Percentiles rank a stretch among this genome's conserved stretches.
Conservation (phyloP, 2,329 filamentous ascomycete genomes). For the Chaetomium globosum region DNA sequence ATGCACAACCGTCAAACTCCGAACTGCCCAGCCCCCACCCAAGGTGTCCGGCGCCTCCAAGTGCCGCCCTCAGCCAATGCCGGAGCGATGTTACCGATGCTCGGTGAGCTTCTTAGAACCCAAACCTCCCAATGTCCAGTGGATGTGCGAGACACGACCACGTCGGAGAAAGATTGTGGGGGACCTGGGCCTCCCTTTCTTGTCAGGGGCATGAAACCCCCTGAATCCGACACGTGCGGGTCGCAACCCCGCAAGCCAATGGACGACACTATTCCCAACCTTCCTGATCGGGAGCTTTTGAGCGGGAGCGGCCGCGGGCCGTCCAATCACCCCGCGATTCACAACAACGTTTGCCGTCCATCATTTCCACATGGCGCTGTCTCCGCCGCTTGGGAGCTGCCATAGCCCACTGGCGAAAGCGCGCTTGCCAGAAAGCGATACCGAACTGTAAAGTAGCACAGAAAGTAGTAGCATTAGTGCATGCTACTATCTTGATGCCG, state of each 20-base stretch:
- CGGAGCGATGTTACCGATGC: slow-evolving; percentile 22
- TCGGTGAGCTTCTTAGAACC: not conserved
- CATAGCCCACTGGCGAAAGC: not conserved
- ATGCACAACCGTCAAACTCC: slow-evolving; percentile 1
- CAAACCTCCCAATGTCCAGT: slow-evolving; percentile 18
- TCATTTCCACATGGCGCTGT: slow-evolving; percentile 10
- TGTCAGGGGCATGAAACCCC: slow-evolving; percentile 23
- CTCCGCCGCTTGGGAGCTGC: not conserved
- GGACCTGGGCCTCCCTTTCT: not conserved
- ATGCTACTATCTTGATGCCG: not conserved
- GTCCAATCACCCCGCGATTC: slow-evolving; percentile 28
- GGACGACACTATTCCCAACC: slow-evolving; percentile 25
- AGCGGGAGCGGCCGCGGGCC: slow-evolving; percentile 12
- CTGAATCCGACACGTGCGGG: slow-evolving; percentile 19
- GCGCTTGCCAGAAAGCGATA: slow-evolving; percentile 12
- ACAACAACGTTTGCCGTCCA: slow-evolving; percentile 22
- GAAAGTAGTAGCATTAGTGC: not conserved
- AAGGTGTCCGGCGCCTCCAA: not conserved
- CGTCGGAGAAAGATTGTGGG: slow-evolving; percentile 23
- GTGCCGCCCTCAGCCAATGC: slow-evolving; percentile 27
- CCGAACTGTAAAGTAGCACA: slow-evolving; percentile 4
- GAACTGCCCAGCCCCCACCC: slow-evolving; percentile 12
- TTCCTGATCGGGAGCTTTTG: slow-evolving; percentile 30
- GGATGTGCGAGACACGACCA: slow-evolving; percentile 26
- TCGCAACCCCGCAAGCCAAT: slow-evolving; percentile 13